Conservation (phyloP, 2,329 filamentous ascomycete genomes). For the Fusarium globosum region DNA sequence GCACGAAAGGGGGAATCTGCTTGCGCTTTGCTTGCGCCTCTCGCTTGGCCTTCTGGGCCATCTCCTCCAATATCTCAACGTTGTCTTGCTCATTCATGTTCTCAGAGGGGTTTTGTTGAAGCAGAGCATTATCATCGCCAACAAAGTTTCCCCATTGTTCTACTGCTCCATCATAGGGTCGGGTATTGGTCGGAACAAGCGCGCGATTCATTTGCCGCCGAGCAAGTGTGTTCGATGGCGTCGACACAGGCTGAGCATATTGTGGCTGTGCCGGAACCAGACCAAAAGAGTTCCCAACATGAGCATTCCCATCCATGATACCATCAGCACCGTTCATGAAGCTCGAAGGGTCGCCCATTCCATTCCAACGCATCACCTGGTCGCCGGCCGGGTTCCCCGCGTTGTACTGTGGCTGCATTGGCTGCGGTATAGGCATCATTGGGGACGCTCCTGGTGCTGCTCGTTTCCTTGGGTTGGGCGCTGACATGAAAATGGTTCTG, state of each 20-base stretch:
- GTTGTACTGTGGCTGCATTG: conserved; percentile 61
- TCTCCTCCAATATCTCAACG: conserved; percentile 81
- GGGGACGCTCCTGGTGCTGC: conserved; percentile 78
- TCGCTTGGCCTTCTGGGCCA: conserved; percentile 83
- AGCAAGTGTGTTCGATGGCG: conserved; percentile 63
- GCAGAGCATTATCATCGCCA: conserved; percentile 55
- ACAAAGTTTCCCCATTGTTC: conserved; percentile 57
- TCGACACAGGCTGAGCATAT: conserved; percentile 47
- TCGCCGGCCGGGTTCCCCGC: conserved; percentile 59
- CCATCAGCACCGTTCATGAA: conserved; percentile 46
- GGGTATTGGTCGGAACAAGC: conserved; percentile 58
- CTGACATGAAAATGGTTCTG: conserved; percentile 54
- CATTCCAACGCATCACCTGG: conserved; percentile 60
- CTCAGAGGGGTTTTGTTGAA: conserved; percentile 52
- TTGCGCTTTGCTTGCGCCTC: conserved; percentile 92
- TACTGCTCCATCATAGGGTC: conserved; percentile 52
- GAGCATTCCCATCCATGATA: conserved; percentile 47
- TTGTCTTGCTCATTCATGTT: conserved; percentile 69
- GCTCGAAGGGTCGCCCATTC: conserved; percentile 50
- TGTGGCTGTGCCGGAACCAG: conserved; percentile 53
- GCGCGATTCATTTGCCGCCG: conserved; percentile 63
- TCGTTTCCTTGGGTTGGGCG: conserved; percentile 73
- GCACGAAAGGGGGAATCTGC: conserved; percentile 96
- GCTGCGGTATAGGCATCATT: conserved; percentile 64
- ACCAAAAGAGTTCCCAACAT: conserved; percentile 52